Conservation (phyloP, 1,284 basidiomycete genomes). For the Naganishia liquefaciens region DNA sequence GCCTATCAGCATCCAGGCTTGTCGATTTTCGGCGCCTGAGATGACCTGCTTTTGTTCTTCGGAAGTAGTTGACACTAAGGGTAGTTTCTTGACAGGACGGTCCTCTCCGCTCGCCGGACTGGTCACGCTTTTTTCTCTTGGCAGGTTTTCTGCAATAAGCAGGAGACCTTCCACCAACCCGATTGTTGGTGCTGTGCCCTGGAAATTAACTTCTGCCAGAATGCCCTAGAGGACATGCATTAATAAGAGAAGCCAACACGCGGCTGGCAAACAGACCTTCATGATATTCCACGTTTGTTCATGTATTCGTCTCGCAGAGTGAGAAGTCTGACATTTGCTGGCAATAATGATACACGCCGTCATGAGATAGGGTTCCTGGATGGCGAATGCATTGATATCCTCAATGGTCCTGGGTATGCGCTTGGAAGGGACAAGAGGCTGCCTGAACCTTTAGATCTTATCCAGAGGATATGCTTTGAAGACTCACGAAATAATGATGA, state of each 20-base stretch:
- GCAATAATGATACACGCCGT: conserved; percentile 55
- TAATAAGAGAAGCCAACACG: neutral
- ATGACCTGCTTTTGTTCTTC: conserved; percentile 26
- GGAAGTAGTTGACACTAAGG: conserved; percentile 4
- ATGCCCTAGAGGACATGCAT: conserved; percentile 40
- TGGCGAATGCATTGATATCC: conserved; percentile 50
- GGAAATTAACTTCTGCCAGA: conserved; percentile 47
- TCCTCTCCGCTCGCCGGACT: conserved; percentile 27
- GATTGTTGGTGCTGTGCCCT: conserved; percentile 49
- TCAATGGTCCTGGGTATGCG: conserved; percentile 51
- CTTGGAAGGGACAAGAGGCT: conserved; percentile 54
- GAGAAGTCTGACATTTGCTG: conserved; percentile 45
- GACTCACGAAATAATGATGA: conserved; percentile 55
- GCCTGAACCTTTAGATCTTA: neutral
- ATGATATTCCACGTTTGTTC: conserved; percentile 49
- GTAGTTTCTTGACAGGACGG: conserved; percentile 31
- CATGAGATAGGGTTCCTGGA: conserved; percentile 52
- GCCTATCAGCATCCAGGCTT: conserved; percentile 53
- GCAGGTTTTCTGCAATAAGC: conserved; percentile 51
- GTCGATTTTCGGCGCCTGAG: conserved; percentile 49
- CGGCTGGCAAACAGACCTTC: conserved; percentile 39
- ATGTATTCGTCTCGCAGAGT: conserved; percentile 45
- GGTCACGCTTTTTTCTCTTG: conserved; percentile 36
- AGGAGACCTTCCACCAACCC: conserved; percentile 52
- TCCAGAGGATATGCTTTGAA: neutral